phyloP scores from a whole-genome alignment of 129 eudicot species.

The Flaveria sonorensis region DNA sequence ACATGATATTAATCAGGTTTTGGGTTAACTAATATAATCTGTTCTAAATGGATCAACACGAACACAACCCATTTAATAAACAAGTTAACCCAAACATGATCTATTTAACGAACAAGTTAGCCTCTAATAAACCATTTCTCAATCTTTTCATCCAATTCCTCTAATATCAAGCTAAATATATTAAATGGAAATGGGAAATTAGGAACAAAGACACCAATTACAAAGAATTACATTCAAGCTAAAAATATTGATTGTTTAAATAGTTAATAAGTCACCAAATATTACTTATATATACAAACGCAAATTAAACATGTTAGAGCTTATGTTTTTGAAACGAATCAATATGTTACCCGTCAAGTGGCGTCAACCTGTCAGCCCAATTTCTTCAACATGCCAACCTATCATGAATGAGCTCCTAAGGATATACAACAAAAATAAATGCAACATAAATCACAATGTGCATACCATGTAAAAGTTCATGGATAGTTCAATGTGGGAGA shows the following conservation, averaged over 20 bases:
- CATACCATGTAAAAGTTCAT: constrained; percentile 74
- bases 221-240: neutral
- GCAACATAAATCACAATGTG: neutral
- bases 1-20: neutral
- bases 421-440: too few relatives aligned
- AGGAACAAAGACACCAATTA: neutral
- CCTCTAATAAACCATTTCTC: too few relatives aligned
- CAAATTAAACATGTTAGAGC: neutral
- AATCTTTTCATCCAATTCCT: too few relatives aligned
- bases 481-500: constrained; percentile 53
- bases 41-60: neutral
- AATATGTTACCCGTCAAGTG: too few relatives aligned
- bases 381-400: too few relatives aligned
- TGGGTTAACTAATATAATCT: neutral
- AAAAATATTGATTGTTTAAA: neutral
- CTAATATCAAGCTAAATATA: too few relatives aligned
- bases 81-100: neutral
- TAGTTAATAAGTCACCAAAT: neutral
- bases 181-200: too few relatives aligned
- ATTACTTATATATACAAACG: neutral
- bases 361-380: too few relatives aligned
- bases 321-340: too few relatives aligned
- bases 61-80: neutral
- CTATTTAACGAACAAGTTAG: neutral
- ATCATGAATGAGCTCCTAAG: too few relatives aligned